Conservation (phyloP, 768 basidiomycete species). For the Pleurotus ostreatus region DNA sequence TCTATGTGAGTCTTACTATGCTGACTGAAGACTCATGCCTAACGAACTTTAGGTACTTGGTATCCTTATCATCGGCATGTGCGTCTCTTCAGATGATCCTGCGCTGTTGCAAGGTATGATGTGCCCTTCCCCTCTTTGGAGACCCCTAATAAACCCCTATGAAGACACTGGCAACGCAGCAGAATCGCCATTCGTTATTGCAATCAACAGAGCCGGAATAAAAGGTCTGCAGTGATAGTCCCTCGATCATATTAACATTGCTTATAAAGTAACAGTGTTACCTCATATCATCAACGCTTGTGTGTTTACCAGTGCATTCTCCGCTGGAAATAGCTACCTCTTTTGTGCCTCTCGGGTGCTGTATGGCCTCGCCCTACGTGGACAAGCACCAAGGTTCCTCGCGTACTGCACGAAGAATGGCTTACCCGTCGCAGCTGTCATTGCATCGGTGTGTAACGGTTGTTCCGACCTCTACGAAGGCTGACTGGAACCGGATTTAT, state of each 20-base stretch:
- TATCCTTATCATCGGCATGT: constrained; percentile 72
- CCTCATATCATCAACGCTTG: constrained; percentile 71
- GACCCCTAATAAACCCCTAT: not conserved
- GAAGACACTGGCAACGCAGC: constrained; percentile 58
- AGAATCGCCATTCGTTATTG: constrained; percentile 82
- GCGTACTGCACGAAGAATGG: constrained; percentile 44
- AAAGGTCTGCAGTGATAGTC: constrained; percentile 33
- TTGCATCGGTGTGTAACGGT: constrained; percentile 25
- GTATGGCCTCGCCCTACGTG: constrained; percentile 48
- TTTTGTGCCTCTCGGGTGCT: constrained; percentile 52
- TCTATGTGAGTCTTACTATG: constrained; percentile 48
- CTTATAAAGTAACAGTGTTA: constrained; percentile 31
- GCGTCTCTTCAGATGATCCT: constrained; percentile 66
- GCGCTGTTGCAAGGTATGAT: constrained; percentile 37
- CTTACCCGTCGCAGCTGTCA: constrained; percentile 38
- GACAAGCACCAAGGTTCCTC: constrained; percentile 43
- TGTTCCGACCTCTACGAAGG: not conserved
- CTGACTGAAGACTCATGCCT: not conserved
- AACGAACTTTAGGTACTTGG: constrained; percentile 50
- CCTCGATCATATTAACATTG: not conserved
- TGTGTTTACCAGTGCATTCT: constrained; percentile 70
- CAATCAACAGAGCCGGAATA: constrained; percentile 68
- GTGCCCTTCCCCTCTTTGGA: not conserved
- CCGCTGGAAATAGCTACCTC: constrained; percentile 63
- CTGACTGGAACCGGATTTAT: not conserved